Base-by-base conservation (phyloP, 2,329 filamentous ascomycete species). In the Nothophoma quercina region DNA sequence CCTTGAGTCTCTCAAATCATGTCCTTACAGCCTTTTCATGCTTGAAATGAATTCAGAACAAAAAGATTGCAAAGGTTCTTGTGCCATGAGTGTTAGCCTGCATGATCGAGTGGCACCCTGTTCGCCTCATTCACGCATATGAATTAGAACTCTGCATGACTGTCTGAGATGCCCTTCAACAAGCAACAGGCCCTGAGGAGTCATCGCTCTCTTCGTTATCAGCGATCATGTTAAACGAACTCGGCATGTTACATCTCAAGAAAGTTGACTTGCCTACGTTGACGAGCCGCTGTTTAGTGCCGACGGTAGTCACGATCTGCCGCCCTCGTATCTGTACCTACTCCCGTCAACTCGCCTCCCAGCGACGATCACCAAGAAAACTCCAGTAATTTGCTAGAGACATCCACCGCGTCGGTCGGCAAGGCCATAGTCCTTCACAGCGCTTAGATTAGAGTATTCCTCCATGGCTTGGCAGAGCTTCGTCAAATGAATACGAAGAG, bases 401-500 rank as follows among this genome's bases (percentile, higher is more conserved):
- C 9, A 30, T 36, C 22, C 28, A 35, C 32, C 23, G 12, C 25
- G 39, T 51, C 42, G 35, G 29, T 22, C 47, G 54, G 38, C 42
- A 44, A 48, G 52, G 38, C 7, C 9, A 8, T 9, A 35, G 26
- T 16, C 21, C 42, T 8, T 9, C 25, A 8, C 19, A 39, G 33
- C 32, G 38, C 41, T 38, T 42, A 35, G 18, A 35, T 41, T 40
- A 43, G 21, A 21, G 22, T 21, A 10, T n/a, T 7, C 29, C 18
- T 5, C 9, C 12, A 41, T 1, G 13, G 9, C 36, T 49, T 49
- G 36, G 23, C 36, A 40, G 36, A 35, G 30, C 23, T 49, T 41
- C 18, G 8, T 35, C 29, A 23, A 36, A 29, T 35, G 16, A 36
- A n/a, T 13, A 39, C 16, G 30, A 35, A 22, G 22, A 16, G 36